A percentile compares a stretch with the other conserved stretches of the same genome.
phyloP scores from a whole-genome alignment of 176 grass and related monocot species.

The Oryza glumipatula region DNA sequence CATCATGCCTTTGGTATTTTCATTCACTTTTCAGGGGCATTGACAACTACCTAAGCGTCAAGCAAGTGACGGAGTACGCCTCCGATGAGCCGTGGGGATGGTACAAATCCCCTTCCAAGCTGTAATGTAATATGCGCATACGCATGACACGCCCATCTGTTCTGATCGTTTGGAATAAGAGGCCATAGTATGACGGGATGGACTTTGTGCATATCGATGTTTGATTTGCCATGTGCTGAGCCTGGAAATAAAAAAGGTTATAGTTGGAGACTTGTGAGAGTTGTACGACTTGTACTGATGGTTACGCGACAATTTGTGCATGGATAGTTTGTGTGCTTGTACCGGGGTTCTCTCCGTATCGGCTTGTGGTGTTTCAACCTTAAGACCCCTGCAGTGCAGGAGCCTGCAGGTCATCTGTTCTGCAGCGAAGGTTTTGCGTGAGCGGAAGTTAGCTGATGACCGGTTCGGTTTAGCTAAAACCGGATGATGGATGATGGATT shows the following conservation, averaged over 20 bases:
- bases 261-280: background rate
- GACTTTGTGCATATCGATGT: conserved; percentile 16
- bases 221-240: background rate
- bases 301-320: too few species aligned
- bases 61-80: conserved; percentile 93
- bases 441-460: too few species aligned
- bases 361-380: too few species aligned
- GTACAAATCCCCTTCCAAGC: conserved; percentile 80
- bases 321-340: too few species aligned
- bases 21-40: conserved; percentile 64
- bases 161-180: conserved; percentile 11
- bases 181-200: background rate
- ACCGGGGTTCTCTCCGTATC: too few species aligned
- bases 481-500: too few species aligned
- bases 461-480: too few species aligned
- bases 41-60: conserved; percentile 85
- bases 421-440: too few species aligned
- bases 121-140: conserved; percentile 50
- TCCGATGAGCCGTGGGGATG: conserved; percentile 92
- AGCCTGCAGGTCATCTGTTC: too few species aligned
- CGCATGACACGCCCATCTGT: background rate
- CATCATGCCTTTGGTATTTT: conserved; percentile 2
- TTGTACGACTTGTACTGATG: background rate
- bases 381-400: too few species aligned
- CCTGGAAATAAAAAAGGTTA: conserved; percentile 23